Conservation (phyloP, 2,329 filamentous ascomycete genomes). For the Aspergillus caelatus region DNA sequence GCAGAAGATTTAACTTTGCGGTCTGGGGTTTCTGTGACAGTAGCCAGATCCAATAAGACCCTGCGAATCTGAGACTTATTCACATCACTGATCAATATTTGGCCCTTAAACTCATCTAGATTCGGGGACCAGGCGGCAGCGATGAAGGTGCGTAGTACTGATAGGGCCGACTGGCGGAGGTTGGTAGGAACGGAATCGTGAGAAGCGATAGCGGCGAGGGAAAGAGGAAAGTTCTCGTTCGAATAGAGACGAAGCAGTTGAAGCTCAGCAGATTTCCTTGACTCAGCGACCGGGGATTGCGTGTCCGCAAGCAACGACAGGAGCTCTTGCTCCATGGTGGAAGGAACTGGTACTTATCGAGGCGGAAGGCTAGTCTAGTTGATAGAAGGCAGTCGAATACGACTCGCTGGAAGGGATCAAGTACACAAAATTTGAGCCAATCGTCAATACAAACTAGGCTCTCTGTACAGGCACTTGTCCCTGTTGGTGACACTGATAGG, state of each 20-base stretch:
- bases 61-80: constrained; percentile 74
- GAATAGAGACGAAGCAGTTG: constrained; percentile 73
- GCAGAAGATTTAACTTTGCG: constrained; percentile 87
- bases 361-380: constrained; percentile 4
- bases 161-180: constrained; percentile 81
- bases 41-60: constrained; percentile 74
- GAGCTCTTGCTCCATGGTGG: constrained; percentile 85
- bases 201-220: constrained; percentile 77
- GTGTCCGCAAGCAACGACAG: constrained; percentile 85
- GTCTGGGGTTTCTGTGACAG: constrained; percentile 70
- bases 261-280: constrained; percentile 83
- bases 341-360: constrained; percentile 4
- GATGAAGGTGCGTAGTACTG: constrained; percentile 80
- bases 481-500: not conserved
- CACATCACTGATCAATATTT: constrained; percentile 70
- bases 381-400: not conserved
- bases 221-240: constrained; percentile 72
- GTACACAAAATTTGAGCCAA: not conserved
- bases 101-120: constrained; percentile 70
- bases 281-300: constrained; percentile 73
- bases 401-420: not conserved
- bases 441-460: not conserved
- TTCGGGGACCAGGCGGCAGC: constrained; percentile 79
- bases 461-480: not conserved
- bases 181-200: constrained; percentile 72